Base-by-base conservation (phyloP, 139 green algal species). In the Auxenochlorella protothecoides region DNA sequence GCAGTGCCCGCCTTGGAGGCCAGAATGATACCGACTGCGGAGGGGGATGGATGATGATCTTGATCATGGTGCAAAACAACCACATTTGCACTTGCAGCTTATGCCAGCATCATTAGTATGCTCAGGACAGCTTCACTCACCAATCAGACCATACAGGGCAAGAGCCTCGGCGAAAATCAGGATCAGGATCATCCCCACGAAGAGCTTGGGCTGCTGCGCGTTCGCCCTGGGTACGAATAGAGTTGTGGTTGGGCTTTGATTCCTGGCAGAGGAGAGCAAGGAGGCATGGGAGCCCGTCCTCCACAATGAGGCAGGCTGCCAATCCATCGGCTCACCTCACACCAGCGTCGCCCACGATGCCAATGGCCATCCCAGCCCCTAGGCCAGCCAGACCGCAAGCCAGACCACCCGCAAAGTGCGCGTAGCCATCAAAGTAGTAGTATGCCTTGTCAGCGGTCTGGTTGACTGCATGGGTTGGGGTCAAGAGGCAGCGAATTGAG, bases 131-230 rank as follows among this genome's bases (percentile, higher is more conserved):
- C 62, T 55, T 51, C 14, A 67, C 88, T 82, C 66, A 94, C 89
- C 89, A 82, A 99, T 98, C 27, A 99, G 87, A 10, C 94, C 95
- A 77, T 98, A 99, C 67, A 99, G 88, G 9, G 90, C 94, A 71
- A 99, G 81, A 67, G 95, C 95, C 84, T 99, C 95, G 73, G 95
- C 95, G 77, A 99, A 99, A 96, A 99, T 99, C 59, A 99, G 91
- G 77, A 99, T 99, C 59, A 99, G 88, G 78, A 99, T 97, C 93
- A 99, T 97, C 56, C 93, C 95, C 4, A 98, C 94, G 71, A 98
- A 99, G 15, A 99, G 91, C 89, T 97, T 99, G 68, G 95, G 95
- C 82, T 99, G 95, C 86, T 99, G 95, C 27, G 95, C 95, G 74
- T 99, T 99, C 15, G 95, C 95, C 74, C 88, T 92, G 79, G 56